Percentiles rank a stretch among this genome's conserved stretches.
Conservation (phyloP, 2,329 filamentous ascomycete genomes). For the Sporothrix schenckii region DNA sequence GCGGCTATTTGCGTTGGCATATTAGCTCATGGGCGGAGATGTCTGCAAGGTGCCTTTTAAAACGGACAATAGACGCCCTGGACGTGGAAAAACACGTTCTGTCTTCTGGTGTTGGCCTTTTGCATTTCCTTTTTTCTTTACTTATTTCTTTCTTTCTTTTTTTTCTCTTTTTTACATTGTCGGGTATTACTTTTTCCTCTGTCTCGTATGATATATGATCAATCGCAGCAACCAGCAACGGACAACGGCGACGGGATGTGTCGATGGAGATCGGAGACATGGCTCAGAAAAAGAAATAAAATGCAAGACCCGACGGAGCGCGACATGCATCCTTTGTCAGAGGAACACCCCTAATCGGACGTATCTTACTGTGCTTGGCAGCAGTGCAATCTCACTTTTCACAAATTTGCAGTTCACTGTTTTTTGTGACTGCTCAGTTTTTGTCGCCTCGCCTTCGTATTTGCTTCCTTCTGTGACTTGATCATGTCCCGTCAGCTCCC, state of each 20-base stretch:
- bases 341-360: not conserved
- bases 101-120: not conserved
- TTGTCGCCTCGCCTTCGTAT: not conserved
- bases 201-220: slow-evolving; percentile 21
- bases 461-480: not conserved
- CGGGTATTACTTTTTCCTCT: not conserved
- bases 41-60: not conserved
- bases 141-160: not conserved
- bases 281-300: slow-evolving; percentile 7
- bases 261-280: not conserved
- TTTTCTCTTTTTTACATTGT: not conserved
- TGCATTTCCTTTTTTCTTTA: not conserved
- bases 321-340: not conserved
- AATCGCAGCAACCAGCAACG: not conserved
- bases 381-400: not conserved
- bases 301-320: not conserved
- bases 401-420: not conserved
- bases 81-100: not conserved
- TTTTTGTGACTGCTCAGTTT: slow-evolving; percentile 11
- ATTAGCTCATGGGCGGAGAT: not conserved
- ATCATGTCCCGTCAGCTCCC: not conserved
- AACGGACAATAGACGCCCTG: not conserved
- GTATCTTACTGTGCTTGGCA: slow-evolving; percentile 1
- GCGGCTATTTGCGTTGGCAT: not conserved
- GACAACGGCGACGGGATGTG: slow-evolving; percentile 7